Base-by-base conservation (phyloP, 164 flowering plant genomes). In the Vitis cinerea region DNA sequence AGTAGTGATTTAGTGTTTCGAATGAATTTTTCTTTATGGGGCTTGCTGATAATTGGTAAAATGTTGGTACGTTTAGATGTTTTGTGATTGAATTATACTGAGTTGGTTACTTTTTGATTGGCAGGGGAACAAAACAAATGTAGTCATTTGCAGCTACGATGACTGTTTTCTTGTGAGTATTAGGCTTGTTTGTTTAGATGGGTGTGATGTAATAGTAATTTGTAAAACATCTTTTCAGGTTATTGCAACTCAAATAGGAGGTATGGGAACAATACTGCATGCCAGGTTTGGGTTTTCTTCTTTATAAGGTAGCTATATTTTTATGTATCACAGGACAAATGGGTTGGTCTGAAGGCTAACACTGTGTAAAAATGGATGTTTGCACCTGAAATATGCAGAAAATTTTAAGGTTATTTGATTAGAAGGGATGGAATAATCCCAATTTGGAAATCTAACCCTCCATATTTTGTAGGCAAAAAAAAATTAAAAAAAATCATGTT, bases 181-280 rank as follows among this genome's bases (percentile, higher is more conserved):
- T 59, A 15, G 8, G 16, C 8, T 47, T 23, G 27, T 23, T 17
- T 30, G 9, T 1, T 16, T 50, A 12, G n/a, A 8, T 16, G n/a
- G 12, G 29, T 15, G 50, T 29, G 12, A 15, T 50, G 14, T 12
- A 4, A 8, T n/a, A 53, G 48, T 37, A 16, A 48, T 50, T 11
- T 52, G 27, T 69, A 12, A 10, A 15, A 0, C 47, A 61, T 10
- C 19, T 51, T 73, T 67, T 66, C 81, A 94, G 98, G 91, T 94
- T 13, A 78, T 90, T 59, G 98, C 82, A 17, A 88, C 93, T 69
- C 97, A 92, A 78, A 88, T 94, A 51, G 97, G 95, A 78, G 83
- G 87, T 49, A 90, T 92, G 98, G 97, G 98, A 63, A 90, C 97
- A 16, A 85, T 92, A 53, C 68, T 94, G 68, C 90, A 92, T 59